These are phyloP conservation scores for Trichoderma orchidacearum DNA, from an alignment of 495 filamentous ascomycete species.

Conservation along the genomic window DNA sequence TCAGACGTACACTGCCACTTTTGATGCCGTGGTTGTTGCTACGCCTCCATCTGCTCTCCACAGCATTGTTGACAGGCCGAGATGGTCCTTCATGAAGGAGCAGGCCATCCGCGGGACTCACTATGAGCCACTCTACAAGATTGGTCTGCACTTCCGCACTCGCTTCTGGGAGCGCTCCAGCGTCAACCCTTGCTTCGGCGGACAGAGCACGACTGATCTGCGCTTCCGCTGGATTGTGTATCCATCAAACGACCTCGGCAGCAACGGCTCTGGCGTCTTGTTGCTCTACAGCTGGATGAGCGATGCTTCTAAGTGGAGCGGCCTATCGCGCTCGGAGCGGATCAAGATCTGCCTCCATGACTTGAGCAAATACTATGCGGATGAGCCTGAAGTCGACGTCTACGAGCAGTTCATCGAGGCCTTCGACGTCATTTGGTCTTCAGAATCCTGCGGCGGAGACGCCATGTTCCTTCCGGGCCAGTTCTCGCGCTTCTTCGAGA, in stretches of 20 bases:
- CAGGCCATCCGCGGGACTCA: constrained; percentile 2
- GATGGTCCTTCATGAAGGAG: constrained; percentile 4
- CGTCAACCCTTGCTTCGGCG: constrained; percentile 5
- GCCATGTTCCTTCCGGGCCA: constrained; percentile 7
- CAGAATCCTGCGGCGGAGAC: constrained; percentile 5
- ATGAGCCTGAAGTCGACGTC: constrained; percentile 6
- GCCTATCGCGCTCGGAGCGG: constrained; percentile 5
- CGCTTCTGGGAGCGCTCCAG: constrained; percentile 10
- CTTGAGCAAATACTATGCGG: constrained; percentile 6
- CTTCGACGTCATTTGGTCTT: constrained; percentile 6
- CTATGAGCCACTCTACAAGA: constrained; percentile 7
- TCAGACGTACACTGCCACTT: not conserved
- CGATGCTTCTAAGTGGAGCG: constrained; percentile 2
- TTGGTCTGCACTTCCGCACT: constrained; percentile 8
- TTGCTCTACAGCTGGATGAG: constrained; percentile 4
- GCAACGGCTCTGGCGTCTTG: constrained; percentile 5
- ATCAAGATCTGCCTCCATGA: constrained; percentile 5
- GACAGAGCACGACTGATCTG: constrained; percentile 5
- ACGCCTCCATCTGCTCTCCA: constrained; percentile 1
- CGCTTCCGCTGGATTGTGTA: constrained; percentile 12
- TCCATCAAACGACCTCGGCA: constrained; percentile 9
- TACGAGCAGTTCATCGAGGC: constrained; percentile 9
- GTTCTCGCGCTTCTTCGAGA: constrained; percentile 4
- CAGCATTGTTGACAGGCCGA: not conserved
- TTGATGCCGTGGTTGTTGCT: not conserved